These are phyloP conservation scores for Nicotiana noctiflora DNA, from an alignment of 257 asterid species.

Conservation along the genomic window DNA sequence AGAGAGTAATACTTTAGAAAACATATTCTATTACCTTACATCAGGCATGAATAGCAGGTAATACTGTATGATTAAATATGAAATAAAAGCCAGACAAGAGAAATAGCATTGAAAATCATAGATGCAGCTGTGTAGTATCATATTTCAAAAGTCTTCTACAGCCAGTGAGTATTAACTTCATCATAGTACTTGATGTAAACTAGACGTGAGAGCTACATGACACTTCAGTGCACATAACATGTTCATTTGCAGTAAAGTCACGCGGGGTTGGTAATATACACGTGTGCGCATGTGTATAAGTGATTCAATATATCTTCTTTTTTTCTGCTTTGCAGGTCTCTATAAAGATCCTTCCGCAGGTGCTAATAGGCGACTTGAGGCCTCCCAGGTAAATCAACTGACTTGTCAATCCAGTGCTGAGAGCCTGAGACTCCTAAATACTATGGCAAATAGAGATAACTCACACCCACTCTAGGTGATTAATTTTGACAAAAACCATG, in stretches of 20 bases:
- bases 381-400: neutral
- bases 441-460: neutral
- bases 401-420: neutral
- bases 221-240: neutral
- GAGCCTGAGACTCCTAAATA: neutral
- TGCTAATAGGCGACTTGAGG: neutral
- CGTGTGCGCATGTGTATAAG: neutral
- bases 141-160: neutral
- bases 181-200: neutral
- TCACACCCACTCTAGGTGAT: neutral
- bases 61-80: neutral
- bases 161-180: neutral
- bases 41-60: neutral
- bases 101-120: neutral
- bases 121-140: neutral
- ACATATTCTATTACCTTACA: neutral
- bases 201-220: neutral
- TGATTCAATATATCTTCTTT: neutral
- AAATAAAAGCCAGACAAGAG: neutral
- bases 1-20: too few species aligned
- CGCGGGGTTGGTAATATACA: neutral
- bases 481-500: neutral
- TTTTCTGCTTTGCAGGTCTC: too few species aligned
- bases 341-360: too few species aligned
- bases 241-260: neutral